These are phyloP conservation scores for Nothopassalora personata DNA, from an alignment of 2,329 filamentous ascomycete genomes.

Conservation along the genomic window DNA sequence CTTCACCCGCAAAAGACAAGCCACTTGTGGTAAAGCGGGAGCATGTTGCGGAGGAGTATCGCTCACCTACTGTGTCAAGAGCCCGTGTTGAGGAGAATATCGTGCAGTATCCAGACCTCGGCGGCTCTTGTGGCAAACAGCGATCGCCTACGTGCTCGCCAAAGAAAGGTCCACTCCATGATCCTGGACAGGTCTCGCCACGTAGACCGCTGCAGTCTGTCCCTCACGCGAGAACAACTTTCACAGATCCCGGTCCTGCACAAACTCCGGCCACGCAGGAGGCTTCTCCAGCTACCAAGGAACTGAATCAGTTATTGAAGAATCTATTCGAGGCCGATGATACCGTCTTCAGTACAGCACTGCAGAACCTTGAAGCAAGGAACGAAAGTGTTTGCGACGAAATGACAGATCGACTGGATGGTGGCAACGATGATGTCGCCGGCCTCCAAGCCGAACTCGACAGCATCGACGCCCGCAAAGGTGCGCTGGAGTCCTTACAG, in stretches of 20 bases:
- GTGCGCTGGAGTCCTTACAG: conserved; percentile 17
- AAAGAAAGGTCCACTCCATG: not conserved
- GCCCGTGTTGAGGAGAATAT: not conserved
- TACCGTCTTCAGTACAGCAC: conserved; percentile 11
- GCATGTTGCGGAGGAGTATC: not conserved
- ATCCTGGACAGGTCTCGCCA: not conserved
- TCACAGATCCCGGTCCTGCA: conserved; percentile 5
- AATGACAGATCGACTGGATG: conserved; percentile 19
- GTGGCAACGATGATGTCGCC: conserved; percentile 15
- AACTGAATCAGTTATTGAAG: conserved; percentile 7
- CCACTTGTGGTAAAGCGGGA: not conserved
- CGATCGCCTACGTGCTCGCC: not conserved
- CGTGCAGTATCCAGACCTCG: conserved; percentile 6
- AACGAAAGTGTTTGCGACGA: conserved; percentile 20
- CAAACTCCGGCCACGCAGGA: conserved; percentile 13
- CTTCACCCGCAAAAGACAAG: not conserved
- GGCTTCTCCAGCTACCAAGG: conserved; percentile 8
- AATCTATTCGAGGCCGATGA: conserved; percentile 22
- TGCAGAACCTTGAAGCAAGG: conserved; percentile 13
- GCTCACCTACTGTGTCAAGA: not conserved
- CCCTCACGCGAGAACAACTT: not conserved
- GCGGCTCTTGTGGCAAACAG: not conserved
- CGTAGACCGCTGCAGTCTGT: not conserved
- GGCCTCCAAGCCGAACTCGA: conserved; percentile 18
- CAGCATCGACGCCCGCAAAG: conserved; percentile 13